A percentile compares a stretch with the other conserved stretches of the same genome.
These are phyloP conservation scores for Ehretia macrophylla DNA, from an alignment of 257 asterid species.

Conservation along the genomic window DNA sequence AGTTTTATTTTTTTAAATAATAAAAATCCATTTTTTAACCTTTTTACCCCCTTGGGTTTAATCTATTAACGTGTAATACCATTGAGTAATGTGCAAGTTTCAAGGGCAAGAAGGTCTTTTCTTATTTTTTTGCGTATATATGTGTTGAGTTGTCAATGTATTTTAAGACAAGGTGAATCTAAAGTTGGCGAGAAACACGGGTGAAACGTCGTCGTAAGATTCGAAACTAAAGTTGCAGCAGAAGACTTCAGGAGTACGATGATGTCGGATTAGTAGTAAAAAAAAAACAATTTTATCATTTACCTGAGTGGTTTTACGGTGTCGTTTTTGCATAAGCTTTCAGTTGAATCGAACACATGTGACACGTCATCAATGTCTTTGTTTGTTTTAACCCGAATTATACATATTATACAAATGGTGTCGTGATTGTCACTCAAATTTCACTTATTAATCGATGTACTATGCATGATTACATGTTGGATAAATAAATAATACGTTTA, in stretches of 20 bases:
- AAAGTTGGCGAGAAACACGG: neutral
- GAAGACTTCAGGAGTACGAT: neutral
- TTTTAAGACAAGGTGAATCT: neutral
- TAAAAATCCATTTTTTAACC: neutral
- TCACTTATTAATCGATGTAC: no score
- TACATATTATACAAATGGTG: no score
- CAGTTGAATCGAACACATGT: neutral
- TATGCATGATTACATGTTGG: no score
- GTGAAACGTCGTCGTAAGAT: neutral
- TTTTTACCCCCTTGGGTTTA: neutral
- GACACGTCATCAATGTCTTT: neutral
- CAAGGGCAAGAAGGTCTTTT: neutral
- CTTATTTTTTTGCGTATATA: neutral
- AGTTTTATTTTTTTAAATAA: constrained; percentile 1
- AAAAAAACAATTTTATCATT: no score
- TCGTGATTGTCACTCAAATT: no score
- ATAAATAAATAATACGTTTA: no score
- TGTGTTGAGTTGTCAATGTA: neutral
- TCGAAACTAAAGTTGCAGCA: neutral
- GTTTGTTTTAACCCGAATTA: no score
- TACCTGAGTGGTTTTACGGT: constrained; percentile 5
- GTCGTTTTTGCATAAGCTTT: neutral
- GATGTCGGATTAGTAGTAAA: neutral
- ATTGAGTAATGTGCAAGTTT: neutral
- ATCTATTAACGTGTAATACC: neutral